These are phyloP conservation scores for Theileria luwenshuni DNA, from an alignment of 169 alveolate genomes.

Conservation along the genomic window DNA sequence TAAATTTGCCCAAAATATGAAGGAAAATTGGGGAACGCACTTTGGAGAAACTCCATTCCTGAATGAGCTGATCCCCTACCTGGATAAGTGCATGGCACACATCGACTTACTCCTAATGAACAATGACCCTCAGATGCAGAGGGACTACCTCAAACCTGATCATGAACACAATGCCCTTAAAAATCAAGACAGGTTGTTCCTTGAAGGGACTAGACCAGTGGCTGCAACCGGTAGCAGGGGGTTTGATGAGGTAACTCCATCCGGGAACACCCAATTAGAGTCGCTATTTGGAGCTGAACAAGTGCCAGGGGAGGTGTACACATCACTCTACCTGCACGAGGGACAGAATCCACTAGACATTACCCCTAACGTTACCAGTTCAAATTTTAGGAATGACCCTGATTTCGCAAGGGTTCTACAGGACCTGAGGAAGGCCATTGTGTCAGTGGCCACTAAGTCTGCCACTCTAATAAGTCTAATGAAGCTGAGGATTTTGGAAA, in stretches of 20 bases:
- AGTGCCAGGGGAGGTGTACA: neutral
- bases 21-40: constrained; percentile 30
- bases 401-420: neutral
- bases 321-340: neutral
- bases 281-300: no score
- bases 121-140: neutral
- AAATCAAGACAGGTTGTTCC: no score
- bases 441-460: constrained; percentile 30
- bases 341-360: neutral
- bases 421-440: constrained; percentile 27
- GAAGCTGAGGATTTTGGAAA: constrained; percentile 49
- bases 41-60: constrained; percentile 1
- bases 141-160: no score
- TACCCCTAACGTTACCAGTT: no score
- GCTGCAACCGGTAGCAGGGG: neutral
- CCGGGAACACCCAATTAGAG: neutral
- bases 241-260: neutral
- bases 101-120: neutral
- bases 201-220: neutral
- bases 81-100: constrained; percentile 28
- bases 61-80: constrained; percentile 21
- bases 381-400: neutral
- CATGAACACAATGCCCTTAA: no score
- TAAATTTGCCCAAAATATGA: constrained; percentile 13
- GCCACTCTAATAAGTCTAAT: constrained; percentile 45